These are phyloP conservation scores for Carex arenaria DNA, from an alignment of 202 grass and related monocot genomes.

Conservation along the genomic window DNA sequence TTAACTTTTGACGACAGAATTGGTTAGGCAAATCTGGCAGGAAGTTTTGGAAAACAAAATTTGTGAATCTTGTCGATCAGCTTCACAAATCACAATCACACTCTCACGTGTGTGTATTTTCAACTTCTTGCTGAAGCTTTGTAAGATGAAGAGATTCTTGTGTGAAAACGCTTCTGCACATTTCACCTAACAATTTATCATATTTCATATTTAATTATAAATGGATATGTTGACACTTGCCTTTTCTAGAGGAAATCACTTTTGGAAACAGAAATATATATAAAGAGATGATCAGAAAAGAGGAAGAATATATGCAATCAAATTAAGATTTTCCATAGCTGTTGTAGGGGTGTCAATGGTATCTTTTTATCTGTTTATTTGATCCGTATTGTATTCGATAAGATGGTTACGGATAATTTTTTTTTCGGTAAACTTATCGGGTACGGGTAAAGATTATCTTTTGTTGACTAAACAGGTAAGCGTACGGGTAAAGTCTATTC, in stretches of 20 bases:
- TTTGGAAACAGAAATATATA: background rate
- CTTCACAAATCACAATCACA: background rate
- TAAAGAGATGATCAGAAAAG: no score
- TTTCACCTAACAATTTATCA: background rate
- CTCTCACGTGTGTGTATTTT: constrained; percentile 9
- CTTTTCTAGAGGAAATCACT: background rate
- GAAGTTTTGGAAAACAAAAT: constrained; percentile 14
- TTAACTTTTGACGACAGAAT: background rate
- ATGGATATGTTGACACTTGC: background rate
- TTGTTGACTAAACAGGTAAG: no score
- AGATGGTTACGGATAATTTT: no score
- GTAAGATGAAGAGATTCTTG: background rate
- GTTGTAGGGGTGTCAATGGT: no score
- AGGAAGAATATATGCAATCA: no score
- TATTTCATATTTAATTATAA: background rate
- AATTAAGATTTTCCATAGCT: no score
- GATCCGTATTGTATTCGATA: no score
- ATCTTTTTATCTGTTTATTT: no score
- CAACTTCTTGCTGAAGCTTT: background rate
- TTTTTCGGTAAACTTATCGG: no score
- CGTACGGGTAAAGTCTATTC: no score
- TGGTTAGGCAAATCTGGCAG: constrained; percentile 18
- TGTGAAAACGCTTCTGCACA: background rate
- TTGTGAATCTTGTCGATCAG: background rate
- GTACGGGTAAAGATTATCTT: no score